Conservation (phyloP, 2,329 filamentous ascomycete genomes). For the Rhynchosporium graminicola region DNA sequence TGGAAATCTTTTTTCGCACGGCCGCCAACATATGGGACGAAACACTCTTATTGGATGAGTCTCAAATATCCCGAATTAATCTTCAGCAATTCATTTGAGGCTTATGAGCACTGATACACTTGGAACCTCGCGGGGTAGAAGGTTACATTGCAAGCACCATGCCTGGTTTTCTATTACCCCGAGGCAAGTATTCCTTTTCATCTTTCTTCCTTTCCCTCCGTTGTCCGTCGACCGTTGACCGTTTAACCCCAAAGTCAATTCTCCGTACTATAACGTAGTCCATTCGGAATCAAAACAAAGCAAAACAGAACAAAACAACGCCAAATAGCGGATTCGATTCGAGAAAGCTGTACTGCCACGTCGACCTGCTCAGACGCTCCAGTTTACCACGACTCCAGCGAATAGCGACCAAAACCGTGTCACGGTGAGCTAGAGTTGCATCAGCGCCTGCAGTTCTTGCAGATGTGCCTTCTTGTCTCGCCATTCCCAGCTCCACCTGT, state of each 20-base stretch:
- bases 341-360: constrained; percentile 17
- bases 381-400: constrained; percentile 15
- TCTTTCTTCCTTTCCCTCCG: background rate
- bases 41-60: constrained; percentile 19
- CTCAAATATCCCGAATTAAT: constrained; percentile 15
- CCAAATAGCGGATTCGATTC: constrained; percentile 12
- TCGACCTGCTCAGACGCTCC: constrained; percentile 6
- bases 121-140: background rate
- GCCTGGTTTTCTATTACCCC: too few species aligned
- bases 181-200: too few species aligned
- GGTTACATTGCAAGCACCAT: constrained; percentile 4
- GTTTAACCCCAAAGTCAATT: background rate
- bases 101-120: background rate
- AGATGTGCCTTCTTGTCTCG: constrained; percentile 7
- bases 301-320: constrained; percentile 1
- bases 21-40: background rate
- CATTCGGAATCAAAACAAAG: constrained; percentile 18
- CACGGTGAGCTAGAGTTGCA: constrained; percentile 17
- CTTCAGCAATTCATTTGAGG: constrained; percentile 16
- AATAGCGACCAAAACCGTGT: constrained; percentile 19
- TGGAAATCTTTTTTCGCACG: background rate
- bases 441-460: constrained; percentile 21
- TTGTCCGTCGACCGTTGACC: background rate
- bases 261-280: too few species aligned
- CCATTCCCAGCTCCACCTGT: constrained; percentile 7